Percentiles rank a stretch among this genome's conserved stretches.
Evolutionary conservation across 2,329 filamentous ascomycete species (phyloP).

Genomic region (Fusarium domesticum): DNA sequence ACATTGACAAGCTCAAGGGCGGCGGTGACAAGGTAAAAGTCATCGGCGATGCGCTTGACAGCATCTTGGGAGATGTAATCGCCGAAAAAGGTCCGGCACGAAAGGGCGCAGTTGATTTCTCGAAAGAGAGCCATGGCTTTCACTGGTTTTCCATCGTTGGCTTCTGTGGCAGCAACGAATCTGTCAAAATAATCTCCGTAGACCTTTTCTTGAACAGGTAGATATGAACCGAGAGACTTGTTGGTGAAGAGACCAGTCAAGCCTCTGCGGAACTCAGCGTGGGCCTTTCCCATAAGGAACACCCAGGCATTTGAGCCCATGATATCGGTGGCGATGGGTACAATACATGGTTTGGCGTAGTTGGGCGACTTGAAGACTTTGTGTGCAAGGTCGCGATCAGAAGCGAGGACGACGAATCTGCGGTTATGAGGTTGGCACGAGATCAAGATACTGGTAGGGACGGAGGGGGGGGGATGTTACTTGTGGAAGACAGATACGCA

Average conservation of each 20-base stretch:
- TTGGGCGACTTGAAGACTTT: conserved; percentile 78
- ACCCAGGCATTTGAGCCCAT: conserved; percentile 73
- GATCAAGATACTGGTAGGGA: no score
- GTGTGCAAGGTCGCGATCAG: conserved; percentile 72
- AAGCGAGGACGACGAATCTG: conserved; percentile 77
- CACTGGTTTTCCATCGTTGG: conserved; percentile 53
- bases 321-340: conserved; percentile 72
- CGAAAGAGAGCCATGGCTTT: conserved; percentile 71
- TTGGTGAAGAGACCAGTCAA: conserved; percentile 72
- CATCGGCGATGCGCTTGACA: conserved; percentile 72
- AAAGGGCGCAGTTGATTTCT: conserved; percentile 75
- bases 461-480: conserved; percentile 40
- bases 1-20: conserved; percentile 79
- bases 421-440: accelerated
- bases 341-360: conserved; percentile 74
- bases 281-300: conserved; percentile 71
- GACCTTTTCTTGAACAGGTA: conserved; percentile 71
- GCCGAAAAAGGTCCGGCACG: conserved; percentile 76
- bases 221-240: conserved; percentile 65
- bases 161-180: conserved; percentile 59
- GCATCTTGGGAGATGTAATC: conserved; percentile 72
- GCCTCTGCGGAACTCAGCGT: conserved; percentile 75
- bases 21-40: conserved; percentile 75
- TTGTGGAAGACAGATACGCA: conserved; percentile 86
- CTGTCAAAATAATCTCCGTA: conserved; percentile 67